Conservation (phyloP, 179 eudicot species). For the Heliamphora pulchella region DNA sequence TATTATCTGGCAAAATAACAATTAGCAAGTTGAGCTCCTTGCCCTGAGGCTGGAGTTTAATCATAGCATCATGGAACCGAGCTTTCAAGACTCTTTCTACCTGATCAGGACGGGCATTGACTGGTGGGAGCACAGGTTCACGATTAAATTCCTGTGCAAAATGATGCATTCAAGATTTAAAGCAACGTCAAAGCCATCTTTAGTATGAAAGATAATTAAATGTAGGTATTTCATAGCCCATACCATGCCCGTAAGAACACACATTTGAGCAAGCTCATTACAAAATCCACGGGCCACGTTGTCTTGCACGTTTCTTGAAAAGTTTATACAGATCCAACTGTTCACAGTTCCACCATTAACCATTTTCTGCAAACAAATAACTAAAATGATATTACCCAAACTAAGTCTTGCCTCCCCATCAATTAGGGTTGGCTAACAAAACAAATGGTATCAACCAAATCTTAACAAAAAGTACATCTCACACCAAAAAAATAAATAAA, state of each 20-base stretch:
- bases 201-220: background rate
- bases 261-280: constrained; percentile 6
- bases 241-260: constrained; percentile 78
- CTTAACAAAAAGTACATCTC: too few relatives aligned
- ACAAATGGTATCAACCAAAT: too few relatives aligned
- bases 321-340: constrained; percentile 74
- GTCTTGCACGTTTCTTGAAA: constrained; percentile 65
- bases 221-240: constrained; percentile 9
- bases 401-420: too few relatives aligned
- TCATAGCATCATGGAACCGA: constrained; percentile 65
- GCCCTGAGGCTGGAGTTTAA: constrained; percentile 39
- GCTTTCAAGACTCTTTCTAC: constrained; percentile 67
- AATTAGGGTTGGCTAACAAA: too few relatives aligned
- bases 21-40: constrained; percentile 54
- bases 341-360: constrained; percentile 73
- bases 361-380: constrained; percentile 55
- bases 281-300: constrained; percentile 19
- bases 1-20: constrained; percentile 50
- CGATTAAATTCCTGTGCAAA: constrained; percentile 43
- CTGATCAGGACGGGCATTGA: constrained; percentile 67
- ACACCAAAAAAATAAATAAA: too few relatives aligned
- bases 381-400: too few relatives aligned
- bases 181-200: background rate
- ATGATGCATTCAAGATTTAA: background rate
- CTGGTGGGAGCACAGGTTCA: constrained; percentile 55